A percentile compares a stretch with the other conserved stretches of the same genome.
Evolutionary conservation across 2,329 filamentous ascomycete genomes (phyloP).

Genomic region (Didymosphaeria variabile): DNA sequence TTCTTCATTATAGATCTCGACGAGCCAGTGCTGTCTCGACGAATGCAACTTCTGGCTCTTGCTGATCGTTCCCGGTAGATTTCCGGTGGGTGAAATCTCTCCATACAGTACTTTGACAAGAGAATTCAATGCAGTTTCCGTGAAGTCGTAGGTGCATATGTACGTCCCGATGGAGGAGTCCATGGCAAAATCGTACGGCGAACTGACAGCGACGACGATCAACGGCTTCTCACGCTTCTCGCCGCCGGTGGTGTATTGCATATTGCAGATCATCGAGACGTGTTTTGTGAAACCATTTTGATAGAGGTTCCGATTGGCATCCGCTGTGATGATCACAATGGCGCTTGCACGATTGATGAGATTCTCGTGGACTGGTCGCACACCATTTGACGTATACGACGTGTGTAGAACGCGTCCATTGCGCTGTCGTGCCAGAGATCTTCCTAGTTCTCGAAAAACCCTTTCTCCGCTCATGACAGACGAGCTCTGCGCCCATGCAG

Average conservation of each 20-base stretch:
- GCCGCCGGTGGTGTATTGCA: slow-evolving; percentile 74
- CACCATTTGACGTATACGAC: slow-evolving; percentile 92
- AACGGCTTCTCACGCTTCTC: slow-evolving; percentile 82
- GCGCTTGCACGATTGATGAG: slow-evolving; percentile 87
- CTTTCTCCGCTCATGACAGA: slow-evolving; percentile 89
- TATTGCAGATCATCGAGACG: slow-evolving; percentile 92
- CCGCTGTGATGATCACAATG: slow-evolving; percentile 90
- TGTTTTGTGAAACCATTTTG: slow-evolving; percentile 96
- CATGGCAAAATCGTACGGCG: slow-evolving; percentile 95
- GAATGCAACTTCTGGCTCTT: slow-evolving; percentile 89
- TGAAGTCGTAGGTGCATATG: slow-evolving; percentile 95
- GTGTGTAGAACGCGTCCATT: slow-evolving; percentile 90
- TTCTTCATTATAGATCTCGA: slow-evolving; percentile 84
- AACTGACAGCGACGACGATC: slow-evolving; percentile 91
- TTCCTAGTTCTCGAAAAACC: slow-evolving; percentile 88
- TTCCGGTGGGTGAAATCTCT: slow-evolving; percentile 67
- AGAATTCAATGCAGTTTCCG: slow-evolving; percentile 86
- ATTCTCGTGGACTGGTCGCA: slow-evolving; percentile 91
- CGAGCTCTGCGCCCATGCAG: slow-evolving; percentile 64
- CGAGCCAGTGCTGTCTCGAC: slow-evolving; percentile 93
- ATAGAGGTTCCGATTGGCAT: slow-evolving; percentile 92
- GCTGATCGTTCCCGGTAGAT: slow-evolving; percentile 75
- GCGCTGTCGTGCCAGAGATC: slow-evolving; percentile 83
- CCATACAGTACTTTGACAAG: slow-evolving; percentile 86
- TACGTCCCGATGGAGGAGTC: slow-evolving; percentile 91